phyloP scores from a whole-genome alignment of 495 filamentous ascomycete species.

The Oidiodendron maius region DNA sequence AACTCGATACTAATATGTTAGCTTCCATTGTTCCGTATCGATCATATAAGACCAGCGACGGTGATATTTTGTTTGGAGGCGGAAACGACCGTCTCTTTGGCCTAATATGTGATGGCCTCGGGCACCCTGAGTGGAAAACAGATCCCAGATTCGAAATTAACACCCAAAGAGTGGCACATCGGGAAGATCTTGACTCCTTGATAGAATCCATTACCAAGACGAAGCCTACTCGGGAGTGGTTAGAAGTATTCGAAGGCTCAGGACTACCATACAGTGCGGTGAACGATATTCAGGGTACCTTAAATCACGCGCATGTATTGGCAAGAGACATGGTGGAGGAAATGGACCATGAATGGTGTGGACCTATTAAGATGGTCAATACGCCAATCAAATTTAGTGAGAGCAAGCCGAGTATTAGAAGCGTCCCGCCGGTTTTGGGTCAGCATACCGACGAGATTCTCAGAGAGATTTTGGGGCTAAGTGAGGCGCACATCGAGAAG shows the following conservation, averaged over 20 bases:
- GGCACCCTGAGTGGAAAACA: constrained; percentile 71
- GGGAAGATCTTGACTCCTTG: constrained; percentile 64
- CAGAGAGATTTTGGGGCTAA: constrained; percentile 56
- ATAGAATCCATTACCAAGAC: constrained; percentile 69
- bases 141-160: constrained; percentile 76
- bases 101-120: constrained; percentile 73
- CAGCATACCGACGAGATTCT: constrained; percentile 91
- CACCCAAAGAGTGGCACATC: constrained; percentile 72
- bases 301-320: constrained; percentile 80
- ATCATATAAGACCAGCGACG: constrained; percentile 87
- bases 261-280: constrained; percentile 95
- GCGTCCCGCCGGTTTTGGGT: constrained; percentile 77
- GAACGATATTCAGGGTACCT: constrained; percentile 80
- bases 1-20: constrained; percentile 23
- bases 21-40: constrained; percentile 94
- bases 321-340: constrained; percentile 86
- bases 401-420: constrained; percentile 69
- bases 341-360: constrained; percentile 75
- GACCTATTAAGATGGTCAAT: constrained; percentile 82
- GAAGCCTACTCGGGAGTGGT: constrained; percentile 86
- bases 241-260: constrained; percentile 78
- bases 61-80: constrained; percentile 86
- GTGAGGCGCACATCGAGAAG: constrained; percentile 50
- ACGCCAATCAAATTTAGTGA: constrained; percentile 96
- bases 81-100: constrained; percentile 91